These are phyloP conservation scores for Dendryphion nanum DNA, from an alignment of 2,329 filamentous ascomycete genomes.

Conservation along the genomic window DNA sequence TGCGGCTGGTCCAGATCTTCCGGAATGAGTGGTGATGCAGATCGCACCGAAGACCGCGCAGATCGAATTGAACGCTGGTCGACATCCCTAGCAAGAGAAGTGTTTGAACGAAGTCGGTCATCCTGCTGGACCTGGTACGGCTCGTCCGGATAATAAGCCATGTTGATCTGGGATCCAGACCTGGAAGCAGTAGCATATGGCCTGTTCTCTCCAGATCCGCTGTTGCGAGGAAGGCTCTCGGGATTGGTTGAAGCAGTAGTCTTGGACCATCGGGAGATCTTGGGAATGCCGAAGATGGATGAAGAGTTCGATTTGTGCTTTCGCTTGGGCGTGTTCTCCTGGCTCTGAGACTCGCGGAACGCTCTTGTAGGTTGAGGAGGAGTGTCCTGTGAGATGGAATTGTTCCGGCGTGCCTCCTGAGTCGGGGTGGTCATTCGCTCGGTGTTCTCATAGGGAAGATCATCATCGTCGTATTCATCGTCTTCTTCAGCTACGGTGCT, in stretches of 20 bases:
- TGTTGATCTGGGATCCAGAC: slow-evolving; percentile 71
- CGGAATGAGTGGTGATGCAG: slow-evolving; percentile 55
- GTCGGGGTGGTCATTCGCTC: slow-evolving; percentile 62
- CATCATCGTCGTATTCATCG: slow-evolving; percentile 68
- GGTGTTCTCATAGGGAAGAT: slow-evolving; percentile 59
- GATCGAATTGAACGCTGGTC: slow-evolving; percentile 30
- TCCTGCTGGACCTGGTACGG: slow-evolving; percentile 60
- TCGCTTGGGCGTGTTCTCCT: slow-evolving; percentile 76
- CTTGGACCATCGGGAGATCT: slow-evolving; percentile 96
- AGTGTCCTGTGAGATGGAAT: slow-evolving; percentile 39
- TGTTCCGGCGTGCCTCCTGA: slow-evolving; percentile 47
- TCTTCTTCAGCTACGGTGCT: slow-evolving; percentile 88
- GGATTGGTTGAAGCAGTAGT: slow-evolving; percentile 88
- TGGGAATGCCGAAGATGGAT: slow-evolving; percentile 70
- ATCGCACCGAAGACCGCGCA: slow-evolving; percentile 36
- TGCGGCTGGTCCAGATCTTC: slow-evolving; percentile 46
- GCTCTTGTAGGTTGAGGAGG: slow-evolving; percentile 53
- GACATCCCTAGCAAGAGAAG: slow-evolving; percentile 26
- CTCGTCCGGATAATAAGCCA: slow-evolving; percentile 61
- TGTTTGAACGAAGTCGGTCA: slow-evolving; percentile 50
- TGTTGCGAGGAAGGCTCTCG: slow-evolving; percentile 68
- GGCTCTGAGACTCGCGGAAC: slow-evolving; percentile 56
- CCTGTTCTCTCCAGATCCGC: slow-evolving; percentile 58
- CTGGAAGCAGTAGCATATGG: slow-evolving; percentile 67
- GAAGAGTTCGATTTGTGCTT: slow-evolving; percentile 88